Percentiles rank a stretch among this genome's conserved stretches.
Conservation (phyloP, 768 basidiomycete genomes). For the Macrocybe gigantea region DNA sequence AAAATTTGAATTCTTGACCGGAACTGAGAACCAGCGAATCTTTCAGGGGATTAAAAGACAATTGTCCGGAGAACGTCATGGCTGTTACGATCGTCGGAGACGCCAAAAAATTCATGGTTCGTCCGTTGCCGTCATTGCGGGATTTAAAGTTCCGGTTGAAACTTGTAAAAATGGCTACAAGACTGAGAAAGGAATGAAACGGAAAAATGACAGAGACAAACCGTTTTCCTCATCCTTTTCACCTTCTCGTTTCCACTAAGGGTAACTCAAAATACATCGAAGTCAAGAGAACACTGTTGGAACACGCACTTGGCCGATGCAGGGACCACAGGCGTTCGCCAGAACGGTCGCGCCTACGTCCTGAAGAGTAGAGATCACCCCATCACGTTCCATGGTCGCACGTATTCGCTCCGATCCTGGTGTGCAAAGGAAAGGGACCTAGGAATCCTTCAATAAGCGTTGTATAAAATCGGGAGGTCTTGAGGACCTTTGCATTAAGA, state of each 20-base stretch:
- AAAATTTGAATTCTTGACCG: conserved; percentile 79
- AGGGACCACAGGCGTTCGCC: conserved; percentile 98
- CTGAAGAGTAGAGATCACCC: conserved; percentile 74
- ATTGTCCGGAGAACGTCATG: conserved; percentile 91
- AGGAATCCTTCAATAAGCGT: conserved; percentile 4
- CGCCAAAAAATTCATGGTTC: conserved; percentile 97
- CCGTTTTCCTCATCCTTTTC: conserved; percentile 89
- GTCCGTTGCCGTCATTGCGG: conserved; percentile 90
- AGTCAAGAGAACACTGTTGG: neutral
- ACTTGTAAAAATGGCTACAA: conserved; percentile 85
- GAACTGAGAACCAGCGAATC: conserved; percentile 64
- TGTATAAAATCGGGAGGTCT: neutral
- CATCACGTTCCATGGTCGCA: conserved; percentile 95
- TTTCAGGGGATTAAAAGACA: conserved; percentile 90
- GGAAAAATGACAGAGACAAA: conserved; percentile 23
- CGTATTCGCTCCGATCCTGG: conserved; percentile 95
- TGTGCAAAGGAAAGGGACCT: conserved; percentile 84
- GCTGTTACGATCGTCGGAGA: conserved; percentile 97
- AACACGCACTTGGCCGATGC: conserved; percentile 80
- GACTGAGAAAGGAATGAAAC: conserved; percentile 6
- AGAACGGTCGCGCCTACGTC: conserved; percentile 92
- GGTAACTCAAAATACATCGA: conserved; percentile 2
- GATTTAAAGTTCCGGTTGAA: conserved; percentile 93
- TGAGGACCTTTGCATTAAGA: conserved; percentile 60
- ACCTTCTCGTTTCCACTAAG: conserved; percentile 89